Evolutionary conservation across 192 early-diverging fungal genomes (phyloP).

Genomic region (Coemansia sp.): DNA sequence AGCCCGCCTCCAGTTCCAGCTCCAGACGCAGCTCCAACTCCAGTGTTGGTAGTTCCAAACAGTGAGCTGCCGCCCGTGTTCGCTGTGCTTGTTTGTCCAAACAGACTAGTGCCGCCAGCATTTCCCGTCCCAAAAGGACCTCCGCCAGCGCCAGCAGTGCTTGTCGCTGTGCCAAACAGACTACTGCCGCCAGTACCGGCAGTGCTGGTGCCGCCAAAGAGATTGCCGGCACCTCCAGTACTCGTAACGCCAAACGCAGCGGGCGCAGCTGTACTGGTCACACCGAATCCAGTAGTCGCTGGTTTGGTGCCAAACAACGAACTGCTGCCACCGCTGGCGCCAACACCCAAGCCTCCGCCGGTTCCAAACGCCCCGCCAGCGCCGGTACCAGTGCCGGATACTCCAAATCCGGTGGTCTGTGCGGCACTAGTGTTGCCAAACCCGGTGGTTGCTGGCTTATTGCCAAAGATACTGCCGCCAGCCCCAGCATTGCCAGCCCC

Average conservation of each 20-base stretch:
- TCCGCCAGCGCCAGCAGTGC: neutral
- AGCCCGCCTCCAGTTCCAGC: conserved; percentile 6
- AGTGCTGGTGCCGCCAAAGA: conserved; percentile 42
- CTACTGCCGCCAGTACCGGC: conserved; percentile 21
- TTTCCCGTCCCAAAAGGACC: conserved; percentile 57
- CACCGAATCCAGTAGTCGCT: neutral
- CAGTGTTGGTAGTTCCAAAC: conserved; percentile 42
- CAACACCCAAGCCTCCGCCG: neutral
- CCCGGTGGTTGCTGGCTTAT: neutral
- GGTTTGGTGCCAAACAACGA: neutral
- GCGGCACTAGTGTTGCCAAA: conserved; percentile 15
- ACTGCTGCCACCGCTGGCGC: neutral
- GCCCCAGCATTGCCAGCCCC: conserved; percentile 17
- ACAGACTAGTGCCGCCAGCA: conserved; percentile 15
- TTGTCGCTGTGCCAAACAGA: conserved; percentile 21
- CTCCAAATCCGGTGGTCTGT: neutral
- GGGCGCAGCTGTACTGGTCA: conserved; percentile 5
- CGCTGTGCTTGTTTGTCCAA: conserved; percentile 8
- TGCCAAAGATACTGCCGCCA: conserved; percentile 22
- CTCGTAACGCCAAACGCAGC: conserved; percentile 14
- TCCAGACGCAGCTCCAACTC: conserved; percentile 16
- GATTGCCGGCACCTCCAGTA: conserved; percentile 16
- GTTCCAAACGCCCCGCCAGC: neutral
- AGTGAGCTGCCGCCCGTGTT: conserved; percentile 42
- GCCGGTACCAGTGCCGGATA: neutral